Conservation (phyloP, 345 rosid genomes). For the Salix brachista region DNA sequence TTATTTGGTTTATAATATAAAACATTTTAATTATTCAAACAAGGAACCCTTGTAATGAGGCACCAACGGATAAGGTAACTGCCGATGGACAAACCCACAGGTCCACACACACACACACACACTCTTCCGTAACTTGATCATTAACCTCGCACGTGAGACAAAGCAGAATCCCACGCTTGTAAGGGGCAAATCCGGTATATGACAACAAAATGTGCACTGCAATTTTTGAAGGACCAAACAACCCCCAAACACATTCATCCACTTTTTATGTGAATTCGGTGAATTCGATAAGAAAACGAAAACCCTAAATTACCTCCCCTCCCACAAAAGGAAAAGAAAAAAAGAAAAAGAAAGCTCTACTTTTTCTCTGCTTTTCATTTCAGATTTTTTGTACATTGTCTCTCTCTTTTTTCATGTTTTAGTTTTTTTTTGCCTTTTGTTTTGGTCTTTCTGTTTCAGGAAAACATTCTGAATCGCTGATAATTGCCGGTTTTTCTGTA, state of each 20-base stretch:
- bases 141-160: background rate
- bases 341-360: background rate
- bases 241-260: background rate
- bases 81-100: background rate
- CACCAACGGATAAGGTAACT: background rate
- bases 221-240: constrained; percentile 1
- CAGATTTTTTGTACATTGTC: constrained; percentile 14
- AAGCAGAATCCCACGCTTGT: too few relatives aligned
- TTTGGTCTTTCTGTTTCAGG: constrained; percentile 8
- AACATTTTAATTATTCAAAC: too few relatives aligned
- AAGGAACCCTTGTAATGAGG: too few relatives aligned
- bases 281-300: constrained; percentile 7
- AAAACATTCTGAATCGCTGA: background rate
- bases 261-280: too few relatives aligned
- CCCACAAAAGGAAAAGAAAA: background rate
- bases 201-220: background rate
- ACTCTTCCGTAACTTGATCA: background rate
- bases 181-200: constrained; percentile 26
- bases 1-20: too few relatives aligned
- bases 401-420: constrained; percentile 8
- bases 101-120: background rate
- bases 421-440: constrained; percentile 12
- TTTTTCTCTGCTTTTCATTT: background rate
- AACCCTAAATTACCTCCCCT: constrained; percentile 35
- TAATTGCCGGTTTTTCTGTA: background rate